These are phyloP conservation scores for Colletotrichum falcatum DNA, from an alignment of 2,329 filamentous ascomycete genomes.

Conservation along the genomic window DNA sequence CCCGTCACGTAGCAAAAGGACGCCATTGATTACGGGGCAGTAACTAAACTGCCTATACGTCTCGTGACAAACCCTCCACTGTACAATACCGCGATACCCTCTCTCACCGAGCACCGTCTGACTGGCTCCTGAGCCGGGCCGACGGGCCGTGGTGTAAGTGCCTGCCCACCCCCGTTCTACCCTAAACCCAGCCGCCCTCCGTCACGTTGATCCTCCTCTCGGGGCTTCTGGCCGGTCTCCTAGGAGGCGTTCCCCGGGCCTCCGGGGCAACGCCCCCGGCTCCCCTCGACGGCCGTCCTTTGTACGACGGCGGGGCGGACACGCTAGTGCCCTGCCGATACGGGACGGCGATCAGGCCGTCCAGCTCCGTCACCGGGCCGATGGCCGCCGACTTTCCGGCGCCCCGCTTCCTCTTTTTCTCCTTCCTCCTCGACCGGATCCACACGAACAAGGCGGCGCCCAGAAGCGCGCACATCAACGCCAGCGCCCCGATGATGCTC, in stretches of 20 bases:
- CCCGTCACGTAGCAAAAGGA: too few species aligned
- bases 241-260: not conserved
- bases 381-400: not conserved
- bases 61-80: too few species aligned
- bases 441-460: constrained; percentile 2
- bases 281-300: not conserved
- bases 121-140: not conserved
- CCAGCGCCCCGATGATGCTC: constrained; percentile 23
- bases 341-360: constrained; percentile 5
- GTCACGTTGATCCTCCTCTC: not conserved
- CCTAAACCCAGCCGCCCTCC: constrained; percentile 6
- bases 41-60: too few species aligned
- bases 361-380: not conserved
- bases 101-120: not conserved
- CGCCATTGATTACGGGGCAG: too few species aligned
- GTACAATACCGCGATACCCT: not conserved
- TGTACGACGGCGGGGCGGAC: not conserved
- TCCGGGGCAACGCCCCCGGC: not conserved
- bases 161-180: not conserved
- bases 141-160: not conserved
- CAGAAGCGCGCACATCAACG: constrained; percentile 10
- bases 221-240: constrained; percentile 1
- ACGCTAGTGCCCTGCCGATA: not conserved
- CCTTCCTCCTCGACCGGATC: constrained; percentile 10
- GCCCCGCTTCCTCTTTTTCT: not conserved